phyloP scores from a whole-genome alignment of 164 flowering plant genomes.

The Chimonanthus praecox region DNA sequence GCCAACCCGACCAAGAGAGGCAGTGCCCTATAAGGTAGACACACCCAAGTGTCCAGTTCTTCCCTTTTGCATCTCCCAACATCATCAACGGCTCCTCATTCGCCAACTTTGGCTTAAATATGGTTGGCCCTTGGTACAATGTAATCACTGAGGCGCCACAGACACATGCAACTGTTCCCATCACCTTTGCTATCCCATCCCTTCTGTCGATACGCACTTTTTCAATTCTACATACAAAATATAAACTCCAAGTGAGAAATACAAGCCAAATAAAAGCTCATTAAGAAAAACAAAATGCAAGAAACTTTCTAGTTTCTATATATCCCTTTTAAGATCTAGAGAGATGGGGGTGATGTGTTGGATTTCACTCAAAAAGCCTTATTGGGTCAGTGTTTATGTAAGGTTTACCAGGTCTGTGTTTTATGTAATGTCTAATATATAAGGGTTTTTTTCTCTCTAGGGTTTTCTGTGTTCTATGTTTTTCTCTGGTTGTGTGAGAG shows the following conservation, averaged over 20 bases:
- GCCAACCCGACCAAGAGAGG: conserved; percentile 95
- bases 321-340: no score
- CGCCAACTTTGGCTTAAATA: conserved; percentile 13
- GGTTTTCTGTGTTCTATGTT: not conserved
- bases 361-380: no score
- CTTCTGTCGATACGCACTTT: conserved; percentile 63
- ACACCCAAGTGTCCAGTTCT: conserved; percentile 96
- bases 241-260: no score
- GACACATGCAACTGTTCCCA: conserved; percentile 70
- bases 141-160: conserved; percentile 92
- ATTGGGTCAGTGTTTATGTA: no score
- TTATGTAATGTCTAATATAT: no score
- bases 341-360: no score
- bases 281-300: no score
- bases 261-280: no score
- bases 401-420: no score
- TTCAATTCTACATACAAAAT: conserved; percentile 58
- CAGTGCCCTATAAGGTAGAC: conserved; percentile 89
- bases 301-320: no score
- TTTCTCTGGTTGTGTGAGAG: not conserved
- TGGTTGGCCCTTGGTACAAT: conserved; percentile 82
- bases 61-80: conserved; percentile 71
- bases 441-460: no score
- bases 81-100: not conserved
- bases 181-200: conserved; percentile 77